Percentiles rank a stretch among this genome's conserved stretches.
Evolutionary conservation across 2,329 filamentous ascomycete species (phyloP).

Genomic region (Pestalotiopsis sp.): DNA sequence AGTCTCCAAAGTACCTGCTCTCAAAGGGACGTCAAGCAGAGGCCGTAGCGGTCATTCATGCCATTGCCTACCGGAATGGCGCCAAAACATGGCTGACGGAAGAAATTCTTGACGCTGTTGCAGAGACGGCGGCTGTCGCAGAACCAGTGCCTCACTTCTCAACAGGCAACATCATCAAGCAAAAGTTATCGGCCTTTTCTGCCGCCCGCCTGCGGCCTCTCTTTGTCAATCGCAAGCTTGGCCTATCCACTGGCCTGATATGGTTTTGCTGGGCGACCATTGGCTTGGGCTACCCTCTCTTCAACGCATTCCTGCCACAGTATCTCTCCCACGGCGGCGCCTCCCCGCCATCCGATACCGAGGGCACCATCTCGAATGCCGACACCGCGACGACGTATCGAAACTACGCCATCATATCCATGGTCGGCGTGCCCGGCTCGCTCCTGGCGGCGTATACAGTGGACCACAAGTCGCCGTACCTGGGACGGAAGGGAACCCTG

Average conservation of each 20-base stretch:
- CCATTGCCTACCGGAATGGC: constrained; percentile 72
- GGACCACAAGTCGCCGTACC: constrained; percentile 61
- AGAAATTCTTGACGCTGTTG: constrained; percentile 64
- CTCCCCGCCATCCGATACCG: constrained; percentile 30
- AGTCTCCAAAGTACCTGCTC: constrained; percentile 84
- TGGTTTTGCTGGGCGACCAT: constrained; percentile 85
- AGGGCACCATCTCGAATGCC: constrained; percentile 27
- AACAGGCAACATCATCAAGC: constrained; percentile 48
- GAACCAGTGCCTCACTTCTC: constrained; percentile 26
- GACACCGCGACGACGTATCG: constrained; percentile 61
- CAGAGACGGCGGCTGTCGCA: constrained; percentile 39
- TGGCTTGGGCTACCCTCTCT: constrained; percentile 85
- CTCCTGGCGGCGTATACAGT: constrained; percentile 75
- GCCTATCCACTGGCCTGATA: constrained; percentile 55
- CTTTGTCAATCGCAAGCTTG: constrained; percentile 57
- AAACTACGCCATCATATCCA: constrained; percentile 80
- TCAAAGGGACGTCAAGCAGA: constrained; percentile 76
- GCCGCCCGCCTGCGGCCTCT: constrained; percentile 68
- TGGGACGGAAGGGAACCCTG: constrained; percentile 74
- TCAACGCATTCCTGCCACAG: constrained; percentile 89
- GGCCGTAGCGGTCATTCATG: constrained; percentile 79
- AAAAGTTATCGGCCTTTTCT: constrained; percentile 69
- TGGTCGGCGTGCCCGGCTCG: constrained; percentile 77
- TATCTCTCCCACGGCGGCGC: constrained; percentile 68
- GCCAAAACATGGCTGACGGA: constrained; percentile 76